phyloP scores from a whole-genome alignment of 2,329 filamentous ascomycete genomes.

The Sarocladium brachiariae region DNA sequence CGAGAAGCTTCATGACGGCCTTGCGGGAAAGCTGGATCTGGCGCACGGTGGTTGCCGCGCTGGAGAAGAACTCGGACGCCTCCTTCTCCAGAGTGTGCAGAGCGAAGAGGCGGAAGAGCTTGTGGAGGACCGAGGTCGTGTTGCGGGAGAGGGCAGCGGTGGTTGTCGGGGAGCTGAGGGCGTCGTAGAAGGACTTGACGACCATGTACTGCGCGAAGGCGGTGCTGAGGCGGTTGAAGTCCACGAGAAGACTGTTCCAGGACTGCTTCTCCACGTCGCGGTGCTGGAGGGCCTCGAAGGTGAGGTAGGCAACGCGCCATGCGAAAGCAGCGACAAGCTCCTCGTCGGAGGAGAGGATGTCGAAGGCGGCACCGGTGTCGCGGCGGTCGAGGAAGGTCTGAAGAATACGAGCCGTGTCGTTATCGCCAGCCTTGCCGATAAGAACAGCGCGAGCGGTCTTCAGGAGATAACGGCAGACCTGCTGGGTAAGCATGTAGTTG shows the following conservation, averaged over 20 bases:
- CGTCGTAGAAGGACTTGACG: conserved; percentile 62
- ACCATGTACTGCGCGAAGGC: conserved; percentile 72
- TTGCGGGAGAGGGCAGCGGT: conserved; percentile 47
- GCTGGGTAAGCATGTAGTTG: conserved; percentile 73
- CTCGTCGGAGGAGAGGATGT: conserved; percentile 61
- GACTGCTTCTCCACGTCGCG: conserved; percentile 67
- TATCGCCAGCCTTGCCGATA: conserved; percentile 48
- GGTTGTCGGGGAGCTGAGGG: conserved; percentile 37
- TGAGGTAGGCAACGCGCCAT: conserved; percentile 67
- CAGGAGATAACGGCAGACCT: conserved; percentile 66
- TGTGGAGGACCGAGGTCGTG: conserved; percentile 53
- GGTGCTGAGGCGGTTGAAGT: conserved; percentile 70
- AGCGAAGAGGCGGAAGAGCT: conserved; percentile 78
- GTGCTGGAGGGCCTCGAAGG: conserved; percentile 69
- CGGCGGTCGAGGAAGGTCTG: conserved; percentile 55
- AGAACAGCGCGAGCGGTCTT: conserved; percentile 67
- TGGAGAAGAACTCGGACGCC: conserved; percentile 66
- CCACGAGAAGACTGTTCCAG: conserved; percentile 71
- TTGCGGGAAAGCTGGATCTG: conserved; percentile 66
- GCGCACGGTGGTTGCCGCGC: conserved; percentile 59
- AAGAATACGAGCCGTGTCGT: conserved; percentile 64
- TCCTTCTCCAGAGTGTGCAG: conserved; percentile 58
- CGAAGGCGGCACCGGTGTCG: conserved; percentile 67
- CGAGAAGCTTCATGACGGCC: conserved; percentile 61
- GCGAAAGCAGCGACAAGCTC: conserved; percentile 70